Percentiles rank a stretch among this genome's conserved stretches.
These are phyloP conservation scores for Xylariomycetidae sp. DNA, from an alignment of 2,329 filamentous ascomycete species.

Conservation along the genomic window DNA sequence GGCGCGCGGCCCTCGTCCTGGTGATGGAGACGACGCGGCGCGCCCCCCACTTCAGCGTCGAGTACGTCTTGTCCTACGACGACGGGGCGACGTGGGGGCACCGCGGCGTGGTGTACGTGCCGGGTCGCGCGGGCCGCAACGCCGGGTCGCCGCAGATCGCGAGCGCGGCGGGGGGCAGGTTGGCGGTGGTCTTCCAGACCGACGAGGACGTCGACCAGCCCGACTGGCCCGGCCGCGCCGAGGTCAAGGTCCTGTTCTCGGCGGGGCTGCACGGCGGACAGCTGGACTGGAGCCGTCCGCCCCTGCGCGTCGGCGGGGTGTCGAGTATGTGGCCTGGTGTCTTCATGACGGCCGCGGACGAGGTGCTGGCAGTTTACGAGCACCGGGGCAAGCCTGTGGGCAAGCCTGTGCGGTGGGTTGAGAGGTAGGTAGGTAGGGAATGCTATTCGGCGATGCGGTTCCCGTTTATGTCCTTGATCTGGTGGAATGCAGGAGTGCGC, in stretches of 20 bases:
- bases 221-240: constrained; percentile 33
- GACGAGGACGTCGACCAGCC: constrained; percentile 33
- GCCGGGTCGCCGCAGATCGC: constrained; percentile 41
- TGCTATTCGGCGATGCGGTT: too few relatives aligned
- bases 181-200: constrained; percentile 41
- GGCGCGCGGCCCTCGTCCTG: constrained; percentile 33
- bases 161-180: constrained; percentile 30
- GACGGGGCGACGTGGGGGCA: constrained; percentile 33
- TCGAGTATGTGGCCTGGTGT: constrained; percentile 34
- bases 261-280: constrained; percentile 28
- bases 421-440: background rate
- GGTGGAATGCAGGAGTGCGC: background rate
- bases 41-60: constrained; percentile 33
- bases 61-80: constrained; percentile 39
- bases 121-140: constrained; percentile 29
- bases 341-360: constrained; percentile 19
- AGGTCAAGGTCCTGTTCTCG: constrained; percentile 35
- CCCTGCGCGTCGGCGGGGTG: constrained; percentile 3
- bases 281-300: constrained; percentile 24
- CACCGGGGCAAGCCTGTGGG: constrained; percentile 23
- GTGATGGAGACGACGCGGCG: constrained; percentile 40
- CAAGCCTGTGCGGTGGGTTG: constrained; percentile 11
- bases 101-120: constrained; percentile 35
- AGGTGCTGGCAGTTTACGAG: constrained; percentile 27
- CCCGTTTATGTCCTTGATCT: too few relatives aligned